Conservation (phyloP, 208 protist genomes). For the Crithidia expoeki region DNA sequence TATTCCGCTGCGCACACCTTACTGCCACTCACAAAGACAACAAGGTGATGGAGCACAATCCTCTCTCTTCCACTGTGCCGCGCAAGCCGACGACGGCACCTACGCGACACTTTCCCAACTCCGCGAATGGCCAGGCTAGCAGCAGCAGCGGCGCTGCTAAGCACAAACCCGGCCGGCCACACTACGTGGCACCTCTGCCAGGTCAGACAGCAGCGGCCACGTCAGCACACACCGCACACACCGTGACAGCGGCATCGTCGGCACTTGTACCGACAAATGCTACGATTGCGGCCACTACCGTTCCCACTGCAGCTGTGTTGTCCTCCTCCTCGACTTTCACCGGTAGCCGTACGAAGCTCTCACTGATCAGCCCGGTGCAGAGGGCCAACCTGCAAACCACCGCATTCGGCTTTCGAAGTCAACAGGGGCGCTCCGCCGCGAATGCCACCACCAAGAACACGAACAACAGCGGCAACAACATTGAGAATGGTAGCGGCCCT, state of each 20-base stretch:
- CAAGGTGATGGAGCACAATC: not conserved
- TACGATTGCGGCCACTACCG: not conserved
- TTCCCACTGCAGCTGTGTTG: not conserved
- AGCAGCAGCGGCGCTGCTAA: not conserved
- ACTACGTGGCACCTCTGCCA: conserved; percentile 1
- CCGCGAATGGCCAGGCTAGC: no score
- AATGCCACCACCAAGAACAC: no score
- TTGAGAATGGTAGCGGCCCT: no score
- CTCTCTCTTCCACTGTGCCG: not conserved
- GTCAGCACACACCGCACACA: not conserved
- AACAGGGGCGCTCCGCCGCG: conserved; percentile 19
- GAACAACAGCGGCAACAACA: no score
- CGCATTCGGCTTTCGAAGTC: conserved; percentile 56
- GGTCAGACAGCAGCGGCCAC: not conserved
- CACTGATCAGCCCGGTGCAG: conserved; percentile 50
- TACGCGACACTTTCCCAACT: not conserved
- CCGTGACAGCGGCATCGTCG: conserved; percentile 2
- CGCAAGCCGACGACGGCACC: conserved; percentile 2
- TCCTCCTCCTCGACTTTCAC: not conserved
- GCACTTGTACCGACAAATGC: conserved; percentile 6
- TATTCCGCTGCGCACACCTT: no score
- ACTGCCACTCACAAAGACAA: not conserved
- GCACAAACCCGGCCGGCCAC: conserved; percentile 1
- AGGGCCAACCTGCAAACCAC: conserved; percentile 49
- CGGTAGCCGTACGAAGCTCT: not conserved